phyloP scores from a whole-genome alignment of 1,284 basidiomycete species.

The Irpex sp. region DNA sequence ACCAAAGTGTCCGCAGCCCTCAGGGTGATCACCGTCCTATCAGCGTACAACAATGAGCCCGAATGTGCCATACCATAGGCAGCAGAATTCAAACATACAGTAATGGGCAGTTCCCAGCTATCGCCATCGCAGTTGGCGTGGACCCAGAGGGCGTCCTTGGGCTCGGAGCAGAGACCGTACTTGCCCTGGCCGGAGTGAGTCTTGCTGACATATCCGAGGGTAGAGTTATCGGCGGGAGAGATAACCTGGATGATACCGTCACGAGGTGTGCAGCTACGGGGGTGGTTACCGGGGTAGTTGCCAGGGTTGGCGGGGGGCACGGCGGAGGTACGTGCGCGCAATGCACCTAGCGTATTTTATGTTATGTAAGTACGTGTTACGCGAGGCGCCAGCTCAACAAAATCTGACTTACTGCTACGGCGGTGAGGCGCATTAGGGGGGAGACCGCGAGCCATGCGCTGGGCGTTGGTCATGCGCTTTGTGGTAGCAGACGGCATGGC shows the following conservation, averaged over 20 bases:
- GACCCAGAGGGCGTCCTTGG: conserved; percentile 4
- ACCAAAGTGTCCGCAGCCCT: conserved; percentile 1
- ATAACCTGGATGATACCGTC: conserved; percentile 8
- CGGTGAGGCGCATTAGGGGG: conserved; percentile 5
- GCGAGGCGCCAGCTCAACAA: background rate
- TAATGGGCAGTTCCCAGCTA: conserved; percentile 2
- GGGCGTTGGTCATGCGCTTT: conserved; percentile 7
- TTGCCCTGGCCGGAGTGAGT: conserved; percentile 5
- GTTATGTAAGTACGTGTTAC: background rate
- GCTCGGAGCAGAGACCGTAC: conserved; percentile 7
- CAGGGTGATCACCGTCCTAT: background rate
- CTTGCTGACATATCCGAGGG: conserved; percentile 4
- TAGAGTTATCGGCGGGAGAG: background rate
- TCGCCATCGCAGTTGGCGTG: conserved; percentile 6
- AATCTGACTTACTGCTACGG: conserved; percentile 3
- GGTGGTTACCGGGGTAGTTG: background rate
- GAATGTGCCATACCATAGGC: background rate
- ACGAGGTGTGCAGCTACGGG: conserved; percentile 2
- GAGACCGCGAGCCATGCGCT: conserved; percentile 8
- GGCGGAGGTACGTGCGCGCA: background rate
- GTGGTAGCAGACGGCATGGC: background rate
- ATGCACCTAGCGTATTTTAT: background rate
- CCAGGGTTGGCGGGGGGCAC: background rate
- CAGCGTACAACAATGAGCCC: background rate
- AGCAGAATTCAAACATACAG: background rate